A percentile compares a stretch with the other conserved stretches of the same genome.
Evolutionary conservation across 306 rosid species (phyloP).

Genomic region (Corylus americana): DNA sequence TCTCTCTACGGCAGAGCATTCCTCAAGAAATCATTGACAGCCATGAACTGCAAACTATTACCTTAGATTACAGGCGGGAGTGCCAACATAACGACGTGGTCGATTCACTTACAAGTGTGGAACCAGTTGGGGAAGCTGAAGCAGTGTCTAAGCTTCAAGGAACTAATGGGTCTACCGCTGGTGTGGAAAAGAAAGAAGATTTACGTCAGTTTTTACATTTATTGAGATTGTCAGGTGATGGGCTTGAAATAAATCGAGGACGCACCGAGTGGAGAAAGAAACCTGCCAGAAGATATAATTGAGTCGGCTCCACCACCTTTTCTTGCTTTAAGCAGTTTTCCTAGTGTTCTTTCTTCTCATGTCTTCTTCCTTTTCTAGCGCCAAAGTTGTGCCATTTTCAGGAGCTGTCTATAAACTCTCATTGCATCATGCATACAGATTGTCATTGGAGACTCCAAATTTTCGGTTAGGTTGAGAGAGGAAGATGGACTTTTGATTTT

Average conservation of each 20-base stretch:
- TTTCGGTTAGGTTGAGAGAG: background rate
- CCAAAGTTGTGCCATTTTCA: background rate
- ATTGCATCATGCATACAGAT: background rate
- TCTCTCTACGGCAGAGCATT: slow-evolving; percentile 59
- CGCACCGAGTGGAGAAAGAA: slow-evolving; percentile 93
- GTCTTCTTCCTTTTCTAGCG: background rate
- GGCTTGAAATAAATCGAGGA: slow-evolving; percentile 85
- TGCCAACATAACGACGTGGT: slow-evolving; percentile 79
- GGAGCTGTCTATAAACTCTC: background rate
- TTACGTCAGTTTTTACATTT: slow-evolving; percentile 73
- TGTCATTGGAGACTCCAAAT: background rate
- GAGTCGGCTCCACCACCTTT: background rate
- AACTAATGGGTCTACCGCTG: slow-evolving; percentile 55
- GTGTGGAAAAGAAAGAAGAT: slow-evolving; percentile 36
- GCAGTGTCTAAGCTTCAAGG: slow-evolving; percentile 42
- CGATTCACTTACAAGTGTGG: slow-evolving; percentile 76
- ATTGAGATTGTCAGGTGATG: slow-evolving; percentile 66
- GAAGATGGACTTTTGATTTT: background rate
- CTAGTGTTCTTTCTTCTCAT: slow-evolving; percentile 13
- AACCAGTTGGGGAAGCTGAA: slow-evolving; percentile 41
- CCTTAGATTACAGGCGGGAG: slow-evolving; percentile 93
- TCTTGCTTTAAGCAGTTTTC: slow-evolving; percentile 6
- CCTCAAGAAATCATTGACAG: slow-evolving; percentile 89
- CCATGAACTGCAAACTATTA: slow-evolving; percentile 80
- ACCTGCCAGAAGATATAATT: slow-evolving; percentile 53